Evolutionary conservation across 768 basidiomycete genomes (phyloP), one percentile per base, ranked within the genome.

Genomic region (Mycena vitilis): DNA sequence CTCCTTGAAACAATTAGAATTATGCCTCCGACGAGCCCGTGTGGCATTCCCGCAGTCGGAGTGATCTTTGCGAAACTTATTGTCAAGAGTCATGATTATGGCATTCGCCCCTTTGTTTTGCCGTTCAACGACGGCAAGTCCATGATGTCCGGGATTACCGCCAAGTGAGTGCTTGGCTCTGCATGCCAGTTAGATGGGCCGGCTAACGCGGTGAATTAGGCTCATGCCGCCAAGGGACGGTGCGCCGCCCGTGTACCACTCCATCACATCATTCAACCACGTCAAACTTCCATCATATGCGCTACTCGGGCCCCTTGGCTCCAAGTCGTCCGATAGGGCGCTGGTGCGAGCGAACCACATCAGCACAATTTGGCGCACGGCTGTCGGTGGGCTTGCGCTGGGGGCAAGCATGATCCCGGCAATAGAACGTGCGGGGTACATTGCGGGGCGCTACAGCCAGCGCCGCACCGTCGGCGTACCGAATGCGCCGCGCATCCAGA

Each of bases 1-100:
- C 30, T 5, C 30, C 30, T 38, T 30, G 2, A 40, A 36, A 16
- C 30, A 7, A 40, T 13, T 4, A 65, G 62, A 55, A 55, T 63
- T 23, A 65, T 65, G 63, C 63, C 63, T 16, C 54, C 63, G 2
- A 66, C 51, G 2, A 59, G 64, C 30, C 65, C 57, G 6, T 60
- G 57, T 36, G 65, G 51, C 42, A 40, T 66, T 2, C 58, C 65
- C 5, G 40, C 38, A 22, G 16, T 66, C 0, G 65, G 49, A 13
- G 30, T 66, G 23, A 30, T 66, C 10, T 53, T 66, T 22, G 65
- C 65, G 6, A 59, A 38, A 22, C 65, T 66, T 15, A 54, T 66
- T 23, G 65, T 66, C 4, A 37, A 47, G 34, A 51, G 58, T 2
- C 23, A 60, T 4, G 44, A 66, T 30, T 44, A 10, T 25, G 65